Evolutionary conservation across 768 basidiomycete species (phyloP).

Genomic region (Leccinum olivaceopallidum): DNA sequence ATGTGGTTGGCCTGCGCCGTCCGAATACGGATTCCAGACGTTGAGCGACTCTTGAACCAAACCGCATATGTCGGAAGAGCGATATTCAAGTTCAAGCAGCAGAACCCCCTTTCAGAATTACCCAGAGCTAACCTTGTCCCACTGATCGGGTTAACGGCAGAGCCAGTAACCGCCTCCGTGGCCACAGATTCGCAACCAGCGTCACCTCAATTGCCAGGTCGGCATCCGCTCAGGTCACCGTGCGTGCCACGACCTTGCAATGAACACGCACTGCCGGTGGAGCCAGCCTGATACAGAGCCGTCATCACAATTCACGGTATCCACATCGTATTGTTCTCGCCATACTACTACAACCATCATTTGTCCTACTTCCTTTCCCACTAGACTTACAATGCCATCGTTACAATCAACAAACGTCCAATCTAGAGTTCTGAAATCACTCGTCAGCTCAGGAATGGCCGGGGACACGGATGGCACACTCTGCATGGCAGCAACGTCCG

Average conservation of each 20-base stretch:
- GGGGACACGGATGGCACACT: constrained; percentile 43
- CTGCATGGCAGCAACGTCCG: constrained; percentile 93
- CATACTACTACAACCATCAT: constrained; percentile 12
- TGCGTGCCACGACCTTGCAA: not conserved
- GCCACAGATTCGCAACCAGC: constrained; percentile 9
- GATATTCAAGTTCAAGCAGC: constrained; percentile 1
- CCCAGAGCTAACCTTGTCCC: constrained; percentile 35
- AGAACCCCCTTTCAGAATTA: constrained; percentile 13
- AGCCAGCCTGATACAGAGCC: not conserved
- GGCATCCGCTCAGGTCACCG: constrained; percentile 22
- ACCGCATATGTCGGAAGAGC: constrained; percentile 22
- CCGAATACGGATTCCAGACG: constrained; percentile 10
- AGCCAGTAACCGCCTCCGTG: constrained; percentile 2
- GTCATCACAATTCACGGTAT: constrained; percentile 5
- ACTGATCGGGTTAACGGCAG: constrained; percentile 22
- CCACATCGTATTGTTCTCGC: constrained; percentile 3
- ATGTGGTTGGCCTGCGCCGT: constrained; percentile 21
- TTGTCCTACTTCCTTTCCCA: constrained; percentile 5
- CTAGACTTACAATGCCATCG: constrained; percentile 10
- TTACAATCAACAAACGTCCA: not conserved
- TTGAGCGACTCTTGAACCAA: not conserved
- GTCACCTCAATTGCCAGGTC: constrained; percentile 1
- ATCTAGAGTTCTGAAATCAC: constrained; percentile 25
- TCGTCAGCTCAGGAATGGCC: constrained; percentile 2
- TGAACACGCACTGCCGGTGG: not conserved